Base-by-base conservation (phyloP, 139 green algal genomes). In the Haematococcus lacustris region DNA sequence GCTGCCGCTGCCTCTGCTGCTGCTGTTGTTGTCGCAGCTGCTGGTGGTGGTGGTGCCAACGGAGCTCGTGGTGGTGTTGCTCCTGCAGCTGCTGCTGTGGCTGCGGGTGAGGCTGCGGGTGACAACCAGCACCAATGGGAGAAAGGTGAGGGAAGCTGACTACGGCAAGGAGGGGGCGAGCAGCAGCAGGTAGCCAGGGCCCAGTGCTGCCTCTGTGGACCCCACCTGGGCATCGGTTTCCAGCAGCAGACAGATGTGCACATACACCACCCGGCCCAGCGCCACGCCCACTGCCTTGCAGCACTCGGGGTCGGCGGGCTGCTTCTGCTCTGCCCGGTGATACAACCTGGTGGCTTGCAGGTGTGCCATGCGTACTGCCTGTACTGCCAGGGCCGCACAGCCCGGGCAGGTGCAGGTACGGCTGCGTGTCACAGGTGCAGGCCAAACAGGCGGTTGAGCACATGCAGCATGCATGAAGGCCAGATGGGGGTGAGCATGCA, bases 211-310 rank as follows among this genome's bases (percentile, higher is more conserved):
- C n/a, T n/a, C n/a, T n/a, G n/a, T n/a, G n/a, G n/a, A 9, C 7
- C 59, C 39, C 21, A 70, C n/a, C 71, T 79, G 74, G 28, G 86
- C 82, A 37, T 92, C 87, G 3, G 85, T 91, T 62, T 83, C 73
- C 39, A 92, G 71, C 77, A 94, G 74, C 73, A 94, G 75, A 51
- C 74, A 83, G 6, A 89, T 83, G 39, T 89, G 82, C 57, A 76
- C 72, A 64, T 91, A 82, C 66, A 93, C 74, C 6, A 88, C 74
- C 4, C 79, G 68, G 30, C 82, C 83, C 35, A 92, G 63, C 17
- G 71, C 50, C 9, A 68, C 71, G 0, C 84, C 88, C 6, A 92
- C 86, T 0, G 74, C 68, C 1, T 59, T 66, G 66, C 75, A 84
- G 2, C 76, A 66, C 32, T 82, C 75, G 9, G 47, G 39, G 26